Evolutionary conservation across 108 stramenopile genomes (phyloP), one percentile per base, ranked within the genome.

Genomic region (Halocafeteria seosinensis): DNA sequence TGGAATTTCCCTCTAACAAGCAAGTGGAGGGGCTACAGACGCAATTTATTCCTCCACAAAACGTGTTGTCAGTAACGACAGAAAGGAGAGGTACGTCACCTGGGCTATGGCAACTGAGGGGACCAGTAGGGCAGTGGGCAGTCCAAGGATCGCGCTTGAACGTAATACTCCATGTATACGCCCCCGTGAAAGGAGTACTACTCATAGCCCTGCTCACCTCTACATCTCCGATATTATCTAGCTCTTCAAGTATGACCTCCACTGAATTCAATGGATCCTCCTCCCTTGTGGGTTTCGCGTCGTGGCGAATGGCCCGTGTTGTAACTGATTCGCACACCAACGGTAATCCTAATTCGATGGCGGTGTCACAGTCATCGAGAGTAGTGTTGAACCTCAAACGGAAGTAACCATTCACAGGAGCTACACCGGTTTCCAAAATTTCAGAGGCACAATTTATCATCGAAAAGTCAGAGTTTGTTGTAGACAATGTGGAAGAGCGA

Each of bases 51-150:
- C n/a, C n/a, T n/a, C n/a, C n/a, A n/a, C n/a, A n/a, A n/a, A n/a
- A n/a, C n/a, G n/a, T n/a, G n/a, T n/a, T n/a, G n/a, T n/a, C n/a
- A 47, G 17, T 47, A 17, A 11, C 9, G 32, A 55, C 34, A 65
- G 64, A 74, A 26, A 87, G 55, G 62, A 78, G 84, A 36, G 83
- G 85, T 0, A 88, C 84, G 68, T 88, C 70, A 34, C 87, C 87
- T 1, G 85, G 85, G 1, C 84, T 63, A 73, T 84, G 85, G 73
- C 87, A 88, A n/a, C n/a, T n/a, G n/a, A n/a, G n/a, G n/a, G n/a
- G n/a, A n/a, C n/a, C n/a, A n/a, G n/a, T n/a, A n/a, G n/a, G n/a
- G n/a, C n/a, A n/a, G n/a, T n/a, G n/a, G n/a, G n/a, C 8, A 9
- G 53, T 31, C 32, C 5, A 5, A 31, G 8, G 74, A 62, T 88